A percentile compares a stretch with the other conserved stretches of the same genome.
Conservation (phyloP, 1,284 basidiomycete species). For the Anthracocystis panici-leucophaei region DNA sequence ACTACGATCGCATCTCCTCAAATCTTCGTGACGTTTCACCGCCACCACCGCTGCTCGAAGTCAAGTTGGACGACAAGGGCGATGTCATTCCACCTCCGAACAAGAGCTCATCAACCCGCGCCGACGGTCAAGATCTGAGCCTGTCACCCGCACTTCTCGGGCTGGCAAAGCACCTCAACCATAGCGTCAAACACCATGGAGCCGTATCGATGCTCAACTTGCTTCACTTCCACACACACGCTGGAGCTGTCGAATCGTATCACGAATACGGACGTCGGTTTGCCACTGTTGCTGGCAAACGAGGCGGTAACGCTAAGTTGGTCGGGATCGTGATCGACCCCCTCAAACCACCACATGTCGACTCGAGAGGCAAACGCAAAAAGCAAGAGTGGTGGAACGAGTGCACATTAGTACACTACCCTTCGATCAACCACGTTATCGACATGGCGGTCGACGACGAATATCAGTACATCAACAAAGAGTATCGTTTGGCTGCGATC, state of each 20-base stretch:
- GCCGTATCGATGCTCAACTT: constrained; percentile 57
- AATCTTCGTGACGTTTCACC: constrained; percentile 13
- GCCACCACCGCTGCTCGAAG: constrained; percentile 18
- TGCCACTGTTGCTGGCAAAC: constrained; percentile 32
- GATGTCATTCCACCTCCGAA: constrained; percentile 24
- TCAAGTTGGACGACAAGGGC: constrained; percentile 21
- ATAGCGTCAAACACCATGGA: constrained; percentile 15
- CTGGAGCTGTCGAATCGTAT: constrained; percentile 31
- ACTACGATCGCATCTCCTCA: constrained; percentile 33
- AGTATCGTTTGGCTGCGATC: constrained; percentile 41
- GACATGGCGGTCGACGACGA: constrained; percentile 54
- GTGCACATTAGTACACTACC: constrained; percentile 49
- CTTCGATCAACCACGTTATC: constrained; percentile 51
- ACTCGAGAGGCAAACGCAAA: constrained; percentile 21
- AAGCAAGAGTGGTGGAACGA: constrained; percentile 54
- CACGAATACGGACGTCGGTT: constrained; percentile 52
- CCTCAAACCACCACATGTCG: constrained; percentile 8
- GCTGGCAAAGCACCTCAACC: constrained; percentile 35
- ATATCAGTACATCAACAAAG: constrained; percentile 52
- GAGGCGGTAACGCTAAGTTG: constrained; percentile 54
- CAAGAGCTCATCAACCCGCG: neutral
- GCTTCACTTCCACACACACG: constrained; percentile 38
- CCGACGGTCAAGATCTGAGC: constrained; percentile 43
- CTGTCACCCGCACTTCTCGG: constrained; percentile 38
- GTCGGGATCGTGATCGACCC: constrained; percentile 48